A percentile compares a stretch with the other conserved stretches of the same genome.
Evolutionary conservation across 2,329 filamentous ascomycete genomes (phyloP).

Genomic region (Dryadomyces sulphureus): DNA sequence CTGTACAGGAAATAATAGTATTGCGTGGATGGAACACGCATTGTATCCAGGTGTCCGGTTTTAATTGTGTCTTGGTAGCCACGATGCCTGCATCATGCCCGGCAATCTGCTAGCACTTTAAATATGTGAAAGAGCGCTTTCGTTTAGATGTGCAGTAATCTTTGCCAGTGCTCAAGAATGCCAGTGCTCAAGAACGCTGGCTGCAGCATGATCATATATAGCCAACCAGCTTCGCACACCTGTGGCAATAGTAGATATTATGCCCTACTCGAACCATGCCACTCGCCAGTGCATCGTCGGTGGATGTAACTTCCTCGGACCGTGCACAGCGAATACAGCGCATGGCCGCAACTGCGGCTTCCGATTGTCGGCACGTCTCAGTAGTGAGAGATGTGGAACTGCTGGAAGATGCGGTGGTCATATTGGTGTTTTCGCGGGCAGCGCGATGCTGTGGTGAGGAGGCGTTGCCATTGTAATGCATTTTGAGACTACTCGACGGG

Average conservation of each 20-base stretch:
- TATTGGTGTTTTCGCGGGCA: constrained; percentile 22
- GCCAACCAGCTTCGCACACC: constrained; percentile 48
- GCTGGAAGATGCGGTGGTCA: constrained; percentile 20
- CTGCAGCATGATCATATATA: constrained; percentile 33
- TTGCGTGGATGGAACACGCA: too few species aligned
- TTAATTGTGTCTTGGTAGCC: too few species aligned
- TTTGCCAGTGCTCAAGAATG: background rate
- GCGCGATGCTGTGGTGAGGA: background rate
- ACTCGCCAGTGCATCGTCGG: constrained; percentile 40
- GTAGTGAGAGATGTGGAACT: constrained; percentile 26
- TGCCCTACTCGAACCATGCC: constrained; percentile 52
- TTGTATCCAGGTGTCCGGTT: too few species aligned
- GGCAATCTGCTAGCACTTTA: too few species aligned
- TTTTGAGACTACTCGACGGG: background rate
- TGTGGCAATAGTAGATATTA: constrained; percentile 52
- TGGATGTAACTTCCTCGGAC: constrained; percentile 44
- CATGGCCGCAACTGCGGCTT: constrained; percentile 42
- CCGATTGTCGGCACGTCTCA: constrained; percentile 29
- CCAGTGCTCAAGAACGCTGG: background rate
- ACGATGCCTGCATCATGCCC: too few species aligned
- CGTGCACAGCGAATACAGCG: constrained; percentile 49
- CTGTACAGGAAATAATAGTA: too few species aligned
- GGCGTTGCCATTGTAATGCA: background rate
- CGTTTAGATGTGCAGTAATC: background rate
- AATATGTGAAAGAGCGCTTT: too few species aligned